Conservation (phyloP, 2,329 filamentous ascomycete species). For the Sarocladium oryzae region DNA sequence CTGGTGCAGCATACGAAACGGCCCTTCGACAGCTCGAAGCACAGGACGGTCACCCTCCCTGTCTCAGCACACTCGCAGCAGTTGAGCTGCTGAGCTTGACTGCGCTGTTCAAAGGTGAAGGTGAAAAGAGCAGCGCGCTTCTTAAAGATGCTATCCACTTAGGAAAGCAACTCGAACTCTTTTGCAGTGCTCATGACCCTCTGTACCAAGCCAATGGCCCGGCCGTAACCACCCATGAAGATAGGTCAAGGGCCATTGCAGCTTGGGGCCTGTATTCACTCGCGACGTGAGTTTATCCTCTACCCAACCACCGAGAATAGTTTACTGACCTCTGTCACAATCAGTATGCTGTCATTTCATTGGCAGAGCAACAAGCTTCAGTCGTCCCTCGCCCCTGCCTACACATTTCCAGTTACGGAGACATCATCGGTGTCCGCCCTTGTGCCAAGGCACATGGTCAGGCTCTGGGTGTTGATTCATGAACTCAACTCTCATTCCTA, state of each 20-base stretch:
- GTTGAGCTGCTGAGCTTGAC: conserved; percentile 12
- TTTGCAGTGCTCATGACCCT: not conserved
- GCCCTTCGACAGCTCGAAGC: conserved; percentile 1
- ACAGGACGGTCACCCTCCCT: not conserved
- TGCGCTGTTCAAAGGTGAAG: conserved; percentile 8
- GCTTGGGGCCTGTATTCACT: conserved; percentile 13
- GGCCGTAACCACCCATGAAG: not conserved
- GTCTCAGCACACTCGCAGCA: conserved; percentile 3
- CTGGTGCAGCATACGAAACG: not conserved
- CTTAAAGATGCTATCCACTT: conserved; percentile 8
- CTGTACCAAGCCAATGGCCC: not conserved
- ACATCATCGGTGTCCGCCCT: not conserved
- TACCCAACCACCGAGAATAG: not conserved
- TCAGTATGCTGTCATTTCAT: conserved; percentile 10
- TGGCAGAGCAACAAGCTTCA: conserved; percentile 9
- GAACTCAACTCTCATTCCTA: conserved; percentile 6
- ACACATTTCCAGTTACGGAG: not conserved
- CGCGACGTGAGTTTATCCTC: conserved; percentile 8
- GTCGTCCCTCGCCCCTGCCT: not conserved
- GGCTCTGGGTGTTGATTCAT: conserved; percentile 9
- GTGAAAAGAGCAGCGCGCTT: conserved; percentile 2
- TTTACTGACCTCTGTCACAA: not conserved
- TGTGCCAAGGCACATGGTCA: not conserved
- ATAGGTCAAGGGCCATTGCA: conserved; percentile 7
- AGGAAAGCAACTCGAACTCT: conserved; percentile 9